These are phyloP conservation scores for Metschnikowia drakensbergensis DNA, from an alignment of 805 yeast genomes.

Conservation along the genomic window DNA sequence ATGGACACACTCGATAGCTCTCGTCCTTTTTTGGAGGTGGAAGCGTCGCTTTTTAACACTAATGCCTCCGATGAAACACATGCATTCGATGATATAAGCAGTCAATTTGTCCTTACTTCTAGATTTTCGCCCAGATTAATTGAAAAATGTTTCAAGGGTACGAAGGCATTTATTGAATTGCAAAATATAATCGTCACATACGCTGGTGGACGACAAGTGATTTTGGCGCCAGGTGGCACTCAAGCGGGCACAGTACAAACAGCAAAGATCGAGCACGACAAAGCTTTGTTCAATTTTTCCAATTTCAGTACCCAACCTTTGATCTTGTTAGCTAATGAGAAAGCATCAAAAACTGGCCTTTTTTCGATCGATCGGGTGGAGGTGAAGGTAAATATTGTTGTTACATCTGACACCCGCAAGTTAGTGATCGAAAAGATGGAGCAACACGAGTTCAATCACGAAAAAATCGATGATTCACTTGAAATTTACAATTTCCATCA, in stretches of 20 bases:
- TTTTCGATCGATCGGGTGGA: conserved; percentile 19
- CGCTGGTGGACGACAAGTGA: background rate
- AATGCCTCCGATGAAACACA: conserved; percentile 10
- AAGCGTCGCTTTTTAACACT: conserved; percentile 17
- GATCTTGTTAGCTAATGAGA: conserved; percentile 23
- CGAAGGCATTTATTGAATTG: background rate
- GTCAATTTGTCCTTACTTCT: conserved; percentile 11
- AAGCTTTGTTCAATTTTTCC: conserved; percentile 6
- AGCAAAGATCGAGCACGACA: background rate
- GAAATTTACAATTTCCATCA: background rate
- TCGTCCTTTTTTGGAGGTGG: conserved; percentile 9
- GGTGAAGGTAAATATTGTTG: conserved; percentile 10
- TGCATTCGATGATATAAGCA: conserved; percentile 18
- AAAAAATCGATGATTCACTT: conserved; percentile 3
- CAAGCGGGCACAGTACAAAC: conserved; percentile 6
- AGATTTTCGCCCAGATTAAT: background rate
- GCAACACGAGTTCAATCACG: background rate
- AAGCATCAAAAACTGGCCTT: conserved; percentile 22
- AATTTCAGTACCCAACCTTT: conserved; percentile 1
- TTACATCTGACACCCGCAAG: background rate
- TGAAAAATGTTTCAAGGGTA: background rate
- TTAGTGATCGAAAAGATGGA: conserved; percentile 6
- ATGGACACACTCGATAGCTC: background rate
- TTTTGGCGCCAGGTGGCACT: conserved; percentile 3
- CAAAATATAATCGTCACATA: background rate